phyloP scores from a whole-genome alignment of 805 yeast species.

The Candida chilensis region DNA sequence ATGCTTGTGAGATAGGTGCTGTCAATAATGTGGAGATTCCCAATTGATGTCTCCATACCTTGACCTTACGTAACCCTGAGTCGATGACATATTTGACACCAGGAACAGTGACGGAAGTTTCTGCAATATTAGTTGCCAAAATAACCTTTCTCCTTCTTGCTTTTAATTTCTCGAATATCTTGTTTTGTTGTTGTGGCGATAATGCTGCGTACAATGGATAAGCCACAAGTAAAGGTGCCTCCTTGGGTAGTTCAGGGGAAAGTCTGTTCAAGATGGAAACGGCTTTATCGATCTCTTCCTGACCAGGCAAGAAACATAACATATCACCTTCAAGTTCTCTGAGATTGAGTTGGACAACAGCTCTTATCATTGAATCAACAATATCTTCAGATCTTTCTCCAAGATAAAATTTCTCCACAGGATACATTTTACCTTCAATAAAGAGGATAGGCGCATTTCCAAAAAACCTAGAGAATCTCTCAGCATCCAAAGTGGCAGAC shows the following conservation, averaged over 20 bases:
- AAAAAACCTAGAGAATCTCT: conserved; percentile 72
- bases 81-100: conserved; percentile 93
- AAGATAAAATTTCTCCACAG: conserved; percentile 68
- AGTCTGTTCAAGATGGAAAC: conserved; percentile 50
- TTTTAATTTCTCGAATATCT: conserved; percentile 62
- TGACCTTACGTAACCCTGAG: conserved; percentile 86
- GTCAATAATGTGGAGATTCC: conserved; percentile 91
- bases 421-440: conserved; percentile 85
- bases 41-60: conserved; percentile 88
- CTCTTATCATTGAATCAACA: conserved; percentile 67
- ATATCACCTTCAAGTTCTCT: conserved; percentile 84
- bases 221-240: conserved; percentile 68
- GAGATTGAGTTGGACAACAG: conserved; percentile 70
- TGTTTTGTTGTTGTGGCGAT: conserved; percentile 74
- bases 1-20: conserved; percentile 87
- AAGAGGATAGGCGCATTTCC: conserved; percentile 71
- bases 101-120: conserved; percentile 92
- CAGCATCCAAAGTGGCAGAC: conserved; percentile 97
- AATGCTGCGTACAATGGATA: conserved; percentile 91
- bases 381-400: conserved; percentile 65
- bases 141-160: conserved; percentile 76
- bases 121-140: conserved; percentile 93
- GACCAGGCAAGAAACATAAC: conserved; percentile 91
- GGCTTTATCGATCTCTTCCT: conserved; percentile 91
- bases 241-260: conserved; percentile 59